Percentiles rank a stretch among this genome's conserved stretches.
Conservation (phyloP, 768 basidiomycete genomes). For the Boletus barrowsii region DNA sequence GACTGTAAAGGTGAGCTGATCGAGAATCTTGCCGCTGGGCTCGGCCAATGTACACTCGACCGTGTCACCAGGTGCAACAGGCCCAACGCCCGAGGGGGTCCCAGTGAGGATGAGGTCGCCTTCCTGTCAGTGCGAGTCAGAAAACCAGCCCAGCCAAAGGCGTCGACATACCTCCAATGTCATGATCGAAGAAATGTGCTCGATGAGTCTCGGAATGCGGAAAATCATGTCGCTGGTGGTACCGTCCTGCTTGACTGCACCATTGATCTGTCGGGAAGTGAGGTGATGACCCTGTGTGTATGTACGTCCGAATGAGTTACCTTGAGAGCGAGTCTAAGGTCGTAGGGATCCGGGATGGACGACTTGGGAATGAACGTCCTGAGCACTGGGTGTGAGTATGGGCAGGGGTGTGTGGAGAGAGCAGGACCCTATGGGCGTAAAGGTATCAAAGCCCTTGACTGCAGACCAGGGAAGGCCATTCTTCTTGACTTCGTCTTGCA, state of each 20-base stretch:
- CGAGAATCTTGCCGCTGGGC: slow-evolving; percentile 50
- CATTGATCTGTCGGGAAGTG: slow-evolving; percentile 64
- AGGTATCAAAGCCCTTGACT: slow-evolving; percentile 96
- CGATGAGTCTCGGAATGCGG: slow-evolving; percentile 80
- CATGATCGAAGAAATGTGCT: slow-evolving; percentile 95
- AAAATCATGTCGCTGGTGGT: slow-evolving; percentile 90
- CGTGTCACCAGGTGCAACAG: slow-evolving; percentile 69
- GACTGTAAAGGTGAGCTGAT: slow-evolving; percentile 61
- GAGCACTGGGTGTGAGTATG: slow-evolving; percentile 5
- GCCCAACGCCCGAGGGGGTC: slow-evolving; percentile 89
- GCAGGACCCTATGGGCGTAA: slow-evolving; percentile 81
- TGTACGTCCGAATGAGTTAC: slow-evolving; percentile 31
- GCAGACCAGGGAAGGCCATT: slow-evolving; percentile 97
- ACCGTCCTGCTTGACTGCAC: slow-evolving; percentile 77
- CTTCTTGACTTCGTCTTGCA: slow-evolving; percentile 91
- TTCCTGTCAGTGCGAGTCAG: slow-evolving; percentile 48
- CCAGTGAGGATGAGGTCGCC: slow-evolving; percentile 91
- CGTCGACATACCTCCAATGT: slow-evolving; percentile 69
- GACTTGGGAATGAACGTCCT: slow-evolving; percentile 82
- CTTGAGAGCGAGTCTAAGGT: slow-evolving; percentile 75
- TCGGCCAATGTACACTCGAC: slow-evolving; percentile 72
- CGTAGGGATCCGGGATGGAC: slow-evolving; percentile 64
- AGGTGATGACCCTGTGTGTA: not conserved
- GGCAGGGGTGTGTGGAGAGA: not conserved
- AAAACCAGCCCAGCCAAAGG: not conserved